A percentile compares a stretch with the other conserved stretches of the same genome.
Conservation (phyloP, 495 filamentous ascomycete genomes). For the Penicillium egyptiacum region DNA sequence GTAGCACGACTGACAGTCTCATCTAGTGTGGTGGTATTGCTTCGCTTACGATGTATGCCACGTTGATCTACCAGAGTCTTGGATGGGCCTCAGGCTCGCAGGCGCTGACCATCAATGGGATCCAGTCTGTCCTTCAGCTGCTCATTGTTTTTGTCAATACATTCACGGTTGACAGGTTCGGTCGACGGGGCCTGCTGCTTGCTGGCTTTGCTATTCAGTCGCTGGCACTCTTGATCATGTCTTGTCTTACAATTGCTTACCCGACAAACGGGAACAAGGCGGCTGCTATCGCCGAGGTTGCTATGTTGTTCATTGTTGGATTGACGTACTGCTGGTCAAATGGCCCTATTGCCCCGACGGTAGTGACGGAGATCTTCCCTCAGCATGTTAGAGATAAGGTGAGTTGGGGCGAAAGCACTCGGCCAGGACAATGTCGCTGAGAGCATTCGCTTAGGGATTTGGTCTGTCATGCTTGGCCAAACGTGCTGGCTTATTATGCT, state of each 20-base stretch:
- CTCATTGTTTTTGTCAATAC: conserved; percentile 42
- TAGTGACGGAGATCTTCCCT: conserved; percentile 41
- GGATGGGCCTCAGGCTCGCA: conserved; percentile 38
- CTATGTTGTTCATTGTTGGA: conserved; percentile 40
- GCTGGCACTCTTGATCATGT: conserved; percentile 32
- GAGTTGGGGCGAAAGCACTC: background rate
- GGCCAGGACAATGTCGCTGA: background rate
- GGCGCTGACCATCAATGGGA: conserved; percentile 37
- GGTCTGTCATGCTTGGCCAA: conserved; percentile 38
- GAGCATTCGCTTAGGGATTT: conserved; percentile 20
- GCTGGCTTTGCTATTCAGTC: conserved; percentile 37
- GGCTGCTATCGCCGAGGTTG: conserved; percentile 36
- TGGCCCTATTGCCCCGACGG: conserved; percentile 33
- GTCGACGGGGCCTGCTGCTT: conserved; percentile 33
- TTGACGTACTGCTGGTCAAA: conserved; percentile 43
- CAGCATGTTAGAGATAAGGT: conserved; percentile 41
- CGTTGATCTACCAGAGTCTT: conserved; percentile 39
- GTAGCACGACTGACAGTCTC: background rate
- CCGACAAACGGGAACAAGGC: conserved; percentile 35
- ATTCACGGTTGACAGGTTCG: conserved; percentile 40
- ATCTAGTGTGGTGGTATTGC: conserved; percentile 21
- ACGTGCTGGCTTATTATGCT: conserved; percentile 34
- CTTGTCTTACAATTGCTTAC: conserved; percentile 34
- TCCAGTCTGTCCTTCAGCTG: conserved; percentile 38
- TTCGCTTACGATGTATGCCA: conserved; percentile 37